Conservation (phyloP, 768 basidiomycete genomes). For the Pleurotus sapidus region DNA sequence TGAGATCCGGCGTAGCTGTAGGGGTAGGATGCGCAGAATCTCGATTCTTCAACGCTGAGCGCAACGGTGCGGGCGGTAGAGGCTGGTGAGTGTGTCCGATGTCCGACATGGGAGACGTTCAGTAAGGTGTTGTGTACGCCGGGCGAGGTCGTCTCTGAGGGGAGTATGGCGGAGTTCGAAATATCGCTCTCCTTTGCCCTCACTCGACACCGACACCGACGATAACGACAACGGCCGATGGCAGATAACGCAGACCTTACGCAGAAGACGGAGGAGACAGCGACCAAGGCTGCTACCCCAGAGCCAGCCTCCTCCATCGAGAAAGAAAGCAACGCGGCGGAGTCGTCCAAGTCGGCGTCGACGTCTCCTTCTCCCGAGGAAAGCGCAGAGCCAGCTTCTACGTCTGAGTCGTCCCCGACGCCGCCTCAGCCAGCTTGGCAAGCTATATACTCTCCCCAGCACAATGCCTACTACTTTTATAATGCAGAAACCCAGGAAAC, state of each 20-base stretch:
- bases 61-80: conserved; percentile 14
- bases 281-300: conserved; percentile 8
- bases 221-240: background rate
- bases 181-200: background rate
- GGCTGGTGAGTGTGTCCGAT: conserved; percentile 12
- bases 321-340: conserved; percentile 6
- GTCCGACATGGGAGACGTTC: background rate
- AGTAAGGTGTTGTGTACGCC: too few species aligned
- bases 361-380: conserved; percentile 10
- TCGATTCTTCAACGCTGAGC: conserved; percentile 12
- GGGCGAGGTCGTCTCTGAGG: background rate
- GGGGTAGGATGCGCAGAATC: conserved; percentile 11
- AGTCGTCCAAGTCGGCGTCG: conserved; percentile 6
- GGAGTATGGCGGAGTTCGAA: background rate
- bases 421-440: conserved; percentile 53
- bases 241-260: background rate
- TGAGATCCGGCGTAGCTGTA: background rate
- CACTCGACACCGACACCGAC: background rate
- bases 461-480: conserved; percentile 85
- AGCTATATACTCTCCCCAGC: conserved; percentile 73
- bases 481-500: conserved; percentile 75
- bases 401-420: conserved; percentile 1
- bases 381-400: conserved; percentile 8
- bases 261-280: conserved; percentile 15
- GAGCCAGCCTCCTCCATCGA: background rate